Evolutionary conservation across 2,329 filamentous ascomycete genomes (phyloP), one percentile per base, ranked within the genome.

Genomic region (Didymella arachidicola): DNA sequence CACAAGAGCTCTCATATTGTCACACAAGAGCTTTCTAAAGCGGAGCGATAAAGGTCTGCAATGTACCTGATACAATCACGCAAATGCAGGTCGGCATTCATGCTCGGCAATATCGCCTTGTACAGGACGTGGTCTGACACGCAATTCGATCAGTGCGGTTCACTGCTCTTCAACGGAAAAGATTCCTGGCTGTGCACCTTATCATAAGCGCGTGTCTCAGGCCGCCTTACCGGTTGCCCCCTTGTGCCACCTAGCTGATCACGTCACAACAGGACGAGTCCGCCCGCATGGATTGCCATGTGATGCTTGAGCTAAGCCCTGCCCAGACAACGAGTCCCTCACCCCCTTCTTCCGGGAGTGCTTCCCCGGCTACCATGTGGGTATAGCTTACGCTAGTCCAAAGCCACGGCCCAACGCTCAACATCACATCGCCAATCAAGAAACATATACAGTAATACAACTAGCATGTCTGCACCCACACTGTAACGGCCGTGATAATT

Each of bases 361-460:
- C 41, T 64, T 62, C 63, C 64, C 64, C 62, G 64, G 38, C 47
- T 47, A 36, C 41, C 36, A 29, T 61, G 62, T 60, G 61, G 44
- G 46, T 46, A 52, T 46, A 59, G 54, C 53, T 49, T 25, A 50
- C 47, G 53, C 54, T 65, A 66, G 59, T 42, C 30, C 32, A 12
- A 34, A 59, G 56, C 26, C 30, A 50, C 52, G 59, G 48, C 56
- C 52, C 59, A 59, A 62, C 61, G 47, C 59, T 48, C 41, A 61
- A 65, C 56, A 49, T 53, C 46, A 55, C 47, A 32, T 53, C 52
- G 55, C 64, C 64, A 62, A 64, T 67, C 59, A 62, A 26, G 22
- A 27, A 25, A 25, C 29, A 39, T 36, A 42, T 39, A 44, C 27
- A 26, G 55, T 58, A 27, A 55, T 57, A 65, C 52, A 50, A 42